Percentiles rank a stretch among this genome's conserved stretches.
phyloP scores from a whole-genome alignment of 129 eudicot species.

The Centrapalus pauciflorus region DNA sequence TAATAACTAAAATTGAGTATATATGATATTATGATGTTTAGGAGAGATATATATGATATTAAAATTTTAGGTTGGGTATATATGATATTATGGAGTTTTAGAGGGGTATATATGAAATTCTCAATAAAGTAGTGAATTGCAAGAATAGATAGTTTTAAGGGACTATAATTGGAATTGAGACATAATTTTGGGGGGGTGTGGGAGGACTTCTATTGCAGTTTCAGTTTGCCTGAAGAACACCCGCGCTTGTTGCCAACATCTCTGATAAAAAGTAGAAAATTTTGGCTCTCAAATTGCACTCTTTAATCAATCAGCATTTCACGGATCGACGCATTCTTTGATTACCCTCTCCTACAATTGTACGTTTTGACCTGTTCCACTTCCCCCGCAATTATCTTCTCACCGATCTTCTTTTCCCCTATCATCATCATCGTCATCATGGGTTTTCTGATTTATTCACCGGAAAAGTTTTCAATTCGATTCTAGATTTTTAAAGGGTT shows the following conservation, averaged over 20 bases:
- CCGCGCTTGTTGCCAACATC: conserved; percentile 16
- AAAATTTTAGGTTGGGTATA: too few species aligned
- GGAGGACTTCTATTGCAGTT: not conserved
- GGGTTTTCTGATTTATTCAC: not conserved
- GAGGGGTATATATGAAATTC: too few species aligned
- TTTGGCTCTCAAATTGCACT: conserved; percentile 7
- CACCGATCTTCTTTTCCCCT: not conserved
- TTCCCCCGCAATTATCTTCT: conserved; percentile 10
- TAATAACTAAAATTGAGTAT: too few species aligned
- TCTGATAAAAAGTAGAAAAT: not conserved
- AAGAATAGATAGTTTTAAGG: too few species aligned
- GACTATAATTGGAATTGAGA: not conserved
- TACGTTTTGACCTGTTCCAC: conserved; percentile 18
- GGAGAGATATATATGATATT: too few species aligned
- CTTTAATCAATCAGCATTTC: conserved; percentile 12
- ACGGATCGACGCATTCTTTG: conserved; percentile 22
- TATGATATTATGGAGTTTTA: too few species aligned
- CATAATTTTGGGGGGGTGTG: not conserved
- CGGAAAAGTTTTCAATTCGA: not conserved
- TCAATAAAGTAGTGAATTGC: too few species aligned
- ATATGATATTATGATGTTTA: too few species aligned
- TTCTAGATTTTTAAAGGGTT: not conserved
- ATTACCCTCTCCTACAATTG: not conserved
- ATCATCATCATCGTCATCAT: conserved; percentile 1
- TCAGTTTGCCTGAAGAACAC: not conserved